Conservation (phyloP, 495 filamentous ascomycete genomes). For the Wilcoxina mikolae region DNA sequence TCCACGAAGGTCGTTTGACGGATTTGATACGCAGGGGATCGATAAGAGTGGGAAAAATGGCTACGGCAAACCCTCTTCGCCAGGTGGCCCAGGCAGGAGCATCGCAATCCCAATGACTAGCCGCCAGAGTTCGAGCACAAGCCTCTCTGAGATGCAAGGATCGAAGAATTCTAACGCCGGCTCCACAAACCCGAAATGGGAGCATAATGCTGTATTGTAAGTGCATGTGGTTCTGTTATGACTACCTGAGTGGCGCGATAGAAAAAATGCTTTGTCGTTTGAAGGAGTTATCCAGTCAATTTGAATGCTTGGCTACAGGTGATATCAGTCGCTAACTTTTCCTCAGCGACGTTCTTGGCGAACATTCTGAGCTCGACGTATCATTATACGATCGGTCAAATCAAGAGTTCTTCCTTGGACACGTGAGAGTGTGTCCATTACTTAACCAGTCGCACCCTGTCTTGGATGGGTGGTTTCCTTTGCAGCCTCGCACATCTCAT, state of each 20-base stretch:
- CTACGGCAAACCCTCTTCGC: background rate
- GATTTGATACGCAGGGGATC: conserved; percentile 3
- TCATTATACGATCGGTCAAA: conserved; percentile 81
- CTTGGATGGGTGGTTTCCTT: conserved; percentile 71
- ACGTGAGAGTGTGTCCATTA: conserved; percentile 50
- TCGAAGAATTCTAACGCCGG: conserved; percentile 46
- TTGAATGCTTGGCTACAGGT: background rate
- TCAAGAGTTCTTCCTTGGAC: conserved; percentile 81
- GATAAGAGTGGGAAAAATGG: conserved; percentile 13
- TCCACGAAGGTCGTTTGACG: conserved; percentile 36
- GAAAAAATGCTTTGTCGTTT: too few relatives aligned
- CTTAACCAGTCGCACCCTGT: conserved; percentile 33
- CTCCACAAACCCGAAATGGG: conserved; percentile 84
- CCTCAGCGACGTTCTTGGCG: conserved; percentile 78
- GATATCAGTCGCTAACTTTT: conserved; percentile 30
- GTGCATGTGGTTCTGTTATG: conserved; percentile 28
- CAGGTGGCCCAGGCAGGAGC: conserved; percentile 26
- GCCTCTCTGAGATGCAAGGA: conserved; percentile 53
- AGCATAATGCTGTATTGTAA: conserved; percentile 90
- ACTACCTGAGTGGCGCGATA: too few relatives aligned
- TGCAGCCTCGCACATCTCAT: conserved; percentile 51
- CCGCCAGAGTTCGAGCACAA: conserved; percentile 87
- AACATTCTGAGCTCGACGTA: conserved; percentile 79
- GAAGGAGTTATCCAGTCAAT: too few relatives aligned
- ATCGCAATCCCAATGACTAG: conserved; percentile 96